Conservation (phyloP, 106 monocot species). For the Agapanthus africanus region DNA sequence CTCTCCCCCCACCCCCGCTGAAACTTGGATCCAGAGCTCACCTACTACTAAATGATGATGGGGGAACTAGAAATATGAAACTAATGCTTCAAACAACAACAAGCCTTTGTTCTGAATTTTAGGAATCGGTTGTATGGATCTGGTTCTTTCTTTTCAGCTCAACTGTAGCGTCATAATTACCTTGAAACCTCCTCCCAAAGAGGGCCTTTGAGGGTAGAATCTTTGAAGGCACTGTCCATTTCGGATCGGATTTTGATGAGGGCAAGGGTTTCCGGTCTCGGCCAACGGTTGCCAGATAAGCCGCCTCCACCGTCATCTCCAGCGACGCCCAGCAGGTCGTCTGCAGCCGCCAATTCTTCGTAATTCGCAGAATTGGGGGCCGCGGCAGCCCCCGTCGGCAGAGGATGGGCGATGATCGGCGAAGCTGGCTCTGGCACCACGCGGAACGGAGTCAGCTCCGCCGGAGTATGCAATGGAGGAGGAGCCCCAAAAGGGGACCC, state of each 20-base stretch:
- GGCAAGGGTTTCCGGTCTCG: slow-evolving; percentile 76
- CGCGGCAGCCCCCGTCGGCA: slow-evolving; percentile 12
- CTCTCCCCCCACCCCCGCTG: background rate
- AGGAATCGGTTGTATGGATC: too few species aligned
- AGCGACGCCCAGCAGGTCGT: slow-evolving; percentile 12
- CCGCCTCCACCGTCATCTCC: slow-evolving; percentile 38
- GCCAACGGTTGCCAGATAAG: slow-evolving; percentile 62
- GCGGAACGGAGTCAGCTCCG: background rate
- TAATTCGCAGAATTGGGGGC: slow-evolving; percentile 12
- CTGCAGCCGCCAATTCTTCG: slow-evolving; percentile 36
- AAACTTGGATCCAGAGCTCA: slow-evolving; percentile 6
- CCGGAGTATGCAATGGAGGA: background rate
- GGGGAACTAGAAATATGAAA: background rate
- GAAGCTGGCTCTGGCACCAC: slow-evolving; percentile 26
- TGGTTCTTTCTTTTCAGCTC: too few species aligned
- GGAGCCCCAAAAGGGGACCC: slow-evolving; percentile 46
- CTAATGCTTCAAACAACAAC: too few species aligned
- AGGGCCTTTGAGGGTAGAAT: slow-evolving; percentile 74
- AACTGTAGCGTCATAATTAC: too few species aligned
- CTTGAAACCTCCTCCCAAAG: slow-evolving; percentile 95
- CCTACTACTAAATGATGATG: too few species aligned
- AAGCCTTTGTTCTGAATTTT: too few species aligned
- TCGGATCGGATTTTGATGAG: slow-evolving; percentile 94
- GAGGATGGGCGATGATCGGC: slow-evolving; percentile 38
- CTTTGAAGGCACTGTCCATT: slow-evolving; percentile 80